Evolutionary conservation across 1,284 basidiomycete genomes (phyloP), one percentile per base, ranked within the genome.

Genomic region (Polyporus tsugae): DNA sequence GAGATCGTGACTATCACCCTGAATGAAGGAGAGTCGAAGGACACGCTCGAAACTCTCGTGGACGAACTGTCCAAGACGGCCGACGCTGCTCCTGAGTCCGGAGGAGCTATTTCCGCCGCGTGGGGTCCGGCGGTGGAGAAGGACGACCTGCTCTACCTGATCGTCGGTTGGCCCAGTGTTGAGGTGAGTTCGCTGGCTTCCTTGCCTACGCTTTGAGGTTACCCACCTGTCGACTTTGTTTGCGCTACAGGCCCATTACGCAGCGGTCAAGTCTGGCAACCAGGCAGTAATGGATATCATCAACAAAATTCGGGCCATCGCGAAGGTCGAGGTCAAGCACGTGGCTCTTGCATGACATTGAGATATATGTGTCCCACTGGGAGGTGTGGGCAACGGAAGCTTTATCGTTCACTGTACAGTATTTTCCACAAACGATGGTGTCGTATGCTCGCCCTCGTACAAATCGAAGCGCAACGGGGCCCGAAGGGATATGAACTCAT

Each of bases 131-230:
- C 61, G 33, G 71, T 67, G 22, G 75, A 75, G 72, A 68, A 70
- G 46, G 64, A 65, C 33, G 55, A 74, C 52, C 52, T 61, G 9
- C 7, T 74, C 6, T 72, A 25, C 3, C 46, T 74, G 6, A 67
- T 74, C 61, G 68, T 76, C 29, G 75, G 75, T 13, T 76, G 74
- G 75, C 63, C 63, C n/a, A 74, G 65, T 33, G 71, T 76, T 7
- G 72, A 75, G 10, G 75, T 76, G 53, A 61, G 72, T 64, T 6
- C 1, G 1, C 42, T 19, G 19, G n/a, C 36, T 13, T n/a, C 6
- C 55, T 15, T 52, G 49, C 57, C 6, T 39, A 15, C 19, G 9
- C 19, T 4, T 60, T n/a, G 22, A 41, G 13, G n/a, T 39, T 15
- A 41, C 38, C 38, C 13, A 7, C 22, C 6, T 15, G 6, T n/a